phyloP scores from a whole-genome alignment of 805 yeast genomes.

The Spencermartinsiella europaea region DNA sequence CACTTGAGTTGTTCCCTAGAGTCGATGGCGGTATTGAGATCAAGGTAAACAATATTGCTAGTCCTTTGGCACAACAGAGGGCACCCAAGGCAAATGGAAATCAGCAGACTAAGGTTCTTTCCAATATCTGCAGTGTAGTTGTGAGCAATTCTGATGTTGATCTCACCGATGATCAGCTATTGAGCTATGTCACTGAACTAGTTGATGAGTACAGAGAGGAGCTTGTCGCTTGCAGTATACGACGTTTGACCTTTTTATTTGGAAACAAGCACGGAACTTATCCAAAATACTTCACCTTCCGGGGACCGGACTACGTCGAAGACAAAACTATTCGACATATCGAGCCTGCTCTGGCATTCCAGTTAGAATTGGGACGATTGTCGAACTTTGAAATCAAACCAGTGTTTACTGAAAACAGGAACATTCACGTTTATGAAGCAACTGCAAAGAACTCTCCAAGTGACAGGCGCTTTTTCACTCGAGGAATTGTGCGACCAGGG shows the following conservation, averaged over 20 bases:
- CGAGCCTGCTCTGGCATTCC: constrained; percentile 98
- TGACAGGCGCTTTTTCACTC: constrained; percentile 92
- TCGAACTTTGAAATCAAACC: constrained; percentile 94
- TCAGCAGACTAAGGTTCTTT: constrained; percentile 35
- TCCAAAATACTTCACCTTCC: constrained; percentile 94
- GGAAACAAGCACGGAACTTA: constrained; percentile 80
- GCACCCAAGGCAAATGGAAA: constrained; percentile 20
- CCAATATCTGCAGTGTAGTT: constrained; percentile 80
- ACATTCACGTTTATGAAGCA: constrained; percentile 96
- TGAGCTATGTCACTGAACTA: constrained; percentile 57
- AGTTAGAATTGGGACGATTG: constrained; percentile 88
- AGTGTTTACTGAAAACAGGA: constrained; percentile 92
- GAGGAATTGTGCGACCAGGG: constrained; percentile 97
- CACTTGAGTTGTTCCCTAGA: constrained; percentile 63
- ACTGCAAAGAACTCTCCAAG: constrained; percentile 88
- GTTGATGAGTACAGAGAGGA: constrained; percentile 67
- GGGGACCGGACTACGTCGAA: constrained; percentile 79
- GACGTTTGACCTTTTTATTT: constrained; percentile 89
- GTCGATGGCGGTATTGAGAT: constrained; percentile 35
- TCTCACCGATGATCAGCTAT: constrained; percentile 60
- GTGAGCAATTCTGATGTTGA: constrained; percentile 72
- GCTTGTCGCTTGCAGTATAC: constrained; percentile 63
- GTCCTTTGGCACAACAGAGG: constrained; percentile 46
- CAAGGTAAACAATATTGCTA: constrained; percentile 26
- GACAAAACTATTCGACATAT: constrained; percentile 94